Conservation (phyloP, 164 flowering plant genomes). For the Brasenia schreberi region DNA sequence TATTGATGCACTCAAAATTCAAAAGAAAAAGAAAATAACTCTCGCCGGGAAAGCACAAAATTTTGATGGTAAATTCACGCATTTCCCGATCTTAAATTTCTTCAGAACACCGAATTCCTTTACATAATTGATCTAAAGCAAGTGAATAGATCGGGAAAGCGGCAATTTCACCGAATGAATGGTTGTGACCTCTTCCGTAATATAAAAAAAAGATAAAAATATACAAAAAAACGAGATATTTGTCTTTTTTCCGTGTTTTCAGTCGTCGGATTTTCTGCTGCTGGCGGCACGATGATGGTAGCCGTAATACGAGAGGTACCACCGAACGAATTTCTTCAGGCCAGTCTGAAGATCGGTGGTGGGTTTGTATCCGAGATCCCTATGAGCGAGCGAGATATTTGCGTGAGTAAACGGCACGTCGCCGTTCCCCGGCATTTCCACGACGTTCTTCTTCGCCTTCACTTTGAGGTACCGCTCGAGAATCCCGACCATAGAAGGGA, state of each 20-base stretch:
- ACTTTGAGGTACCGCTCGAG: slow-evolving; percentile 10
- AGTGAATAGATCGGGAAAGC: background rate
- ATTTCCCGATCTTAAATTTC: background rate
- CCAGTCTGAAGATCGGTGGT: slow-evolving; percentile 14
- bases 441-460: slow-evolving; percentile 13
- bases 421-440: slow-evolving; percentile 15
- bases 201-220: background rate
- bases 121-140: background rate
- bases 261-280: background rate
- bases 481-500: slow-evolving; percentile 9
- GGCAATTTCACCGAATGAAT: background rate
- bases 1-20: no score
- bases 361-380: slow-evolving; percentile 14
- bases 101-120: background rate
- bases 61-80: background rate
- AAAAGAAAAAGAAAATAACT: background rate
- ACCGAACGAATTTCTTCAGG: slow-evolving; percentile 11
- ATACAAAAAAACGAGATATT: background rate
- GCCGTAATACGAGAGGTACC: slow-evolving; percentile 12
- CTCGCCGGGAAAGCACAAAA: background rate
- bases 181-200: background rate
- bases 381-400: slow-evolving; percentile 6
- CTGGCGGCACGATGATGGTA: slow-evolving; percentile 6
- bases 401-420: slow-evolving; percentile 16
- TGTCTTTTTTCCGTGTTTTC: background rate